Base-by-base conservation (phyloP, 192 early-diverging fungal species). In the Coemansia sp. region DNA sequence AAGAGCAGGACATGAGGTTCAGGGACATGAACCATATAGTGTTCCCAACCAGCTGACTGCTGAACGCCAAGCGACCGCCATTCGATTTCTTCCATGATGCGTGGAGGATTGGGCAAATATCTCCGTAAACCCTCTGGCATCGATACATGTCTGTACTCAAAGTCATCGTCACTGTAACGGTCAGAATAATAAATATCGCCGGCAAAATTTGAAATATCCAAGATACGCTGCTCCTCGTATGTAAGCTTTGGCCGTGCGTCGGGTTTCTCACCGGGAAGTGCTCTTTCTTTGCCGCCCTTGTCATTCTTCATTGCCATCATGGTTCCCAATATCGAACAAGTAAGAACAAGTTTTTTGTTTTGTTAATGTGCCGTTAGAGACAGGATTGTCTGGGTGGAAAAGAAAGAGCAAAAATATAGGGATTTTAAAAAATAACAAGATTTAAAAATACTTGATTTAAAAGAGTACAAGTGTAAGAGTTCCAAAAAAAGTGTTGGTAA, bases 1-100 rank as follows among this genome's bases (percentile, higher is more conserved):
- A 84, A 84, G n/a, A 84, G 58, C 44, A 84, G 65, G 28, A 84
- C 74, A 28, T 84, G 76, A 3, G 82, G 82, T 65, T 84, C 82
- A 26, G 82, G 82, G 43, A 68, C 70, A 37, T 84, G 82, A 9
- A 84, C 68, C 82, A 79, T 73, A 28, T 79, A 84, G 35, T 84
- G 82, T 21, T 70, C 72, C 82, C 82, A 84, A 2, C 82, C 82
- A 33, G 64, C 57, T 19, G 82, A 84, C 74, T 84, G 82, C 50
- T 59, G 73, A 5, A 84, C 82, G 53, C 82, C 82, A 19, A 84
- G 65, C 5, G 60, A 64, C 17, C 73, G 69, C 70, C 76, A 79
- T 37, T 84, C 82, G 28, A 65, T 32, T 38, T 84, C 82, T 6
- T 17, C 58, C 74, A 84, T 68, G 28, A 84, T 21, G 19, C 82